These are phyloP conservation scores for Umbelopsis sp. DNA, from an alignment of 371 early-diverging fungal species.

Conservation along the genomic window DNA sequence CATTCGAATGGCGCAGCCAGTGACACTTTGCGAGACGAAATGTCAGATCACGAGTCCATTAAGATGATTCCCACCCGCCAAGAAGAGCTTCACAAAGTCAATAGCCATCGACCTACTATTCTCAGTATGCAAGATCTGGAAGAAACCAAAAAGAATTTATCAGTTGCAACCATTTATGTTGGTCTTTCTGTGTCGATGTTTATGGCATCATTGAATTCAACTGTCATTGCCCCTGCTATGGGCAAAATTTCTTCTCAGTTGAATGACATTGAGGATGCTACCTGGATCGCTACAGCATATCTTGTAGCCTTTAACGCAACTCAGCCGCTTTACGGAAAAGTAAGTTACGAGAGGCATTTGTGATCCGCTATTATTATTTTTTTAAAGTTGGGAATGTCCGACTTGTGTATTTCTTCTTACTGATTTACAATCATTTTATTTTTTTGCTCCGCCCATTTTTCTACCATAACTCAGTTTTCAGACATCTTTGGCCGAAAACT, in stretches of 20 bases:
- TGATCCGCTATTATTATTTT: constrained; percentile 4
- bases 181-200: constrained; percentile 60
- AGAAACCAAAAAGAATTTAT: not conserved
- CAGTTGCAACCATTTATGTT: not conserved
- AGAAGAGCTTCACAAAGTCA: not conserved
- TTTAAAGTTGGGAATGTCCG: no score
- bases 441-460: constrained; percentile 37
- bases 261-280: constrained; percentile 37
- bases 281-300: constrained; percentile 56
- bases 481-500: constrained; percentile 71
- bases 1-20: not conserved
- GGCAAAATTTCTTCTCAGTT: constrained; percentile 65
- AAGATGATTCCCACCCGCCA: not conserved
- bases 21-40: constrained; percentile 4
- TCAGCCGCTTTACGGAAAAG: constrained; percentile 61
- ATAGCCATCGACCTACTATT: not conserved
- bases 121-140: not conserved
- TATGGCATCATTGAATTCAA: constrained; percentile 76
- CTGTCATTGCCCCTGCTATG: constrained; percentile 78
- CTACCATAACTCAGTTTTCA: constrained; percentile 51
- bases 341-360: constrained; percentile 24
- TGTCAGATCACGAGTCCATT: not conserved
- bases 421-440: not conserved
- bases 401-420: not conserved
- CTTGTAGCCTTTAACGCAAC: constrained; percentile 60